A percentile compares a stretch with the other conserved stretches of the same genome.
Evolutionary conservation across 805 yeast species (phyloP).

Genomic region (Priceomyces fermenticarens): DNA sequence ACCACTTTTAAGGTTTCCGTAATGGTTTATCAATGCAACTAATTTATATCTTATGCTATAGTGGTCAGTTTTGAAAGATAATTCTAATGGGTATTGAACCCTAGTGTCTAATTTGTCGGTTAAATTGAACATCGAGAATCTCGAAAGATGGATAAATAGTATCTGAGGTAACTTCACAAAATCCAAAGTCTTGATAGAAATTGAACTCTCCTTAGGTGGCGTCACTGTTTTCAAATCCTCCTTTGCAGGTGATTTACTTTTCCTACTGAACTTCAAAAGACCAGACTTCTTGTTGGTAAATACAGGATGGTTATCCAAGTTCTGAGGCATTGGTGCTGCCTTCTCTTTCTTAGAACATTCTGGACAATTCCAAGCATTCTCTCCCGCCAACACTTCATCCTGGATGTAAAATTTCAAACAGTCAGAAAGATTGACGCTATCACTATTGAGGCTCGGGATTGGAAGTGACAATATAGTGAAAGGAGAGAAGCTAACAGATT

Average conservation of each 20-base stretch:
- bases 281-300: conserved; percentile 34
- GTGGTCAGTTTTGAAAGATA: conserved; percentile 42
- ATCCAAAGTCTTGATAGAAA: conserved; percentile 24
- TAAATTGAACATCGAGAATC: conserved; percentile 47
- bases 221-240: conserved; percentile 9
- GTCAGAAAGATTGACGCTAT: conserved; percentile 50
- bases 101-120: conserved; percentile 50
- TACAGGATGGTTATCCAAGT: conserved; percentile 35
- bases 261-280: conserved; percentile 29
- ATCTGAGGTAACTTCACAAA: conserved; percentile 36
- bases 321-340: conserved; percentile 5
- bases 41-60: conserved; percentile 46
- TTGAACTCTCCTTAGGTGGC: conserved; percentile 4
- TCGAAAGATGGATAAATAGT: conserved; percentile 38
- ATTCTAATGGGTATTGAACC: conserved; percentile 53
- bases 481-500: conserved; percentile 57
- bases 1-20: conserved; percentile 68
- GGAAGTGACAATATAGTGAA: conserved; percentile 64
- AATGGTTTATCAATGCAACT: conserved; percentile 66
- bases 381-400: conserved; percentile 67
- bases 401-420: conserved; percentile 60
- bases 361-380: conserved; percentile 85
- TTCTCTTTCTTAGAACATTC: conserved; percentile 42
- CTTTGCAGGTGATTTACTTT: conserved; percentile 35
- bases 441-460: conserved; percentile 41